phyloP scores from a whole-genome alignment of 257 asterid genomes.

The Solanum rostratum region DNA sequence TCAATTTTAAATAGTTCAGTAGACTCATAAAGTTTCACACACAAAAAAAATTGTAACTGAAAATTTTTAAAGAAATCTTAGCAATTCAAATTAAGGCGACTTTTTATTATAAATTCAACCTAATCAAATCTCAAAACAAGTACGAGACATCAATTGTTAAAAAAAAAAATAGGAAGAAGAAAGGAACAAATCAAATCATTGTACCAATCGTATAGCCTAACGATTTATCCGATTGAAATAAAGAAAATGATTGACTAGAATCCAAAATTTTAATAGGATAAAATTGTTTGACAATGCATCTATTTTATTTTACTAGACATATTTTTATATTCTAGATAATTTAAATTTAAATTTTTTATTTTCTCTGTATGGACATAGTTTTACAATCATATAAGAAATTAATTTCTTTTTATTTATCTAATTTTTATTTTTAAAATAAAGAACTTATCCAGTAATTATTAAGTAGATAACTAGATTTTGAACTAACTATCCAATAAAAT shows the following conservation, averaged over 20 bases:
- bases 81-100: accelerated
- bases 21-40: too few relatives aligned
- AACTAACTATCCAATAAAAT: neutral
- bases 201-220: neutral
- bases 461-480: too few relatives aligned
- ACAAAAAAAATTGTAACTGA: too few relatives aligned
- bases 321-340: neutral
- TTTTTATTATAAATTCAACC: neutral
- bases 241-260: neutral
- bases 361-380: neutral
- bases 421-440: too few relatives aligned
- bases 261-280: neutral
- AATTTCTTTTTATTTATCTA: too few relatives aligned
- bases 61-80: too few relatives aligned
- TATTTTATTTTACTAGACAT: neutral
- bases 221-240: neutral
- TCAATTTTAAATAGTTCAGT: neutral
- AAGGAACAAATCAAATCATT: neutral
- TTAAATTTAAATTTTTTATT: neutral
- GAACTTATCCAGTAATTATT: too few relatives aligned
- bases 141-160: neutral
- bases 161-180: too few relatives aligned
- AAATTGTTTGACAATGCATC: neutral
- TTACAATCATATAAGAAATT: neutral
- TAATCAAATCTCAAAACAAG: neutral